Percentiles rank a stretch among this genome's conserved stretches.
These are phyloP conservation scores for Hypomyces rosellus DNA, from an alignment of 2,329 filamentous ascomycete species.

Conservation along the genomic window DNA sequence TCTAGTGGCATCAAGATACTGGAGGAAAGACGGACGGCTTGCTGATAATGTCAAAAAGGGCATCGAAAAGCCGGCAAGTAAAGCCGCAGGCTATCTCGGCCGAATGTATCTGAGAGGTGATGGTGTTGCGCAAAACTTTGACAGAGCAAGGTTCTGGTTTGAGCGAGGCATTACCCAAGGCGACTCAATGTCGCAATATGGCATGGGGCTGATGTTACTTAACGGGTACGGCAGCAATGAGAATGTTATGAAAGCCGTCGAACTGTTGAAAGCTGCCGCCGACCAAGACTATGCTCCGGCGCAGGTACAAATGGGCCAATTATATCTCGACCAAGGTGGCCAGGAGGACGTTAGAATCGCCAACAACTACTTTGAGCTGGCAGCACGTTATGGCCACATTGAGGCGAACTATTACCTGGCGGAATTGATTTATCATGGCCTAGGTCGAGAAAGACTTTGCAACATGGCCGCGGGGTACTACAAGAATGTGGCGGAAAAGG, in stretches of 20 bases:
- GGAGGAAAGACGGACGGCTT: slow-evolving; percentile 70
- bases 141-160: slow-evolving; percentile 75
- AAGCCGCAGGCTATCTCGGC: slow-evolving; percentile 80
- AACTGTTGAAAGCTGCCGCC: slow-evolving; percentile 70
- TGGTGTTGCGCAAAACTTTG: slow-evolving; percentile 71
- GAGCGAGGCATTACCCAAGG: slow-evolving; percentile 67
- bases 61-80: slow-evolving; percentile 72
- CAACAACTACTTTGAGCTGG: slow-evolving; percentile 81
- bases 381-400: slow-evolving; percentile 73
- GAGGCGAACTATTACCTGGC: slow-evolving; percentile 90
- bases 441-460: slow-evolving; percentile 75
- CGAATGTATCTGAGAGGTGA: slow-evolving; percentile 87
- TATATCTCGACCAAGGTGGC: slow-evolving; percentile 79
- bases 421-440: slow-evolving; percentile 74
- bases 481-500: slow-evolving; percentile 68
- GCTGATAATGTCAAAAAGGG: slow-evolving; percentile 62
- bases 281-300: slow-evolving; percentile 76
- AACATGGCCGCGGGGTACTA: slow-evolving; percentile 74
- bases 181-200: slow-evolving; percentile 79
- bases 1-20: slow-evolving; percentile 72
- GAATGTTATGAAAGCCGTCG: slow-evolving; percentile 65
- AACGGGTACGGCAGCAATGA: slow-evolving; percentile 66
- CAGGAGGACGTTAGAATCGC: slow-evolving; percentile 66
- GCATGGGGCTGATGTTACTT: slow-evolving; percentile 76
- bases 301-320: slow-evolving; percentile 73